Evolutionary conservation across 768 basidiomycete genomes (phyloP).

Genomic region (Hericium alpestre): DNA sequence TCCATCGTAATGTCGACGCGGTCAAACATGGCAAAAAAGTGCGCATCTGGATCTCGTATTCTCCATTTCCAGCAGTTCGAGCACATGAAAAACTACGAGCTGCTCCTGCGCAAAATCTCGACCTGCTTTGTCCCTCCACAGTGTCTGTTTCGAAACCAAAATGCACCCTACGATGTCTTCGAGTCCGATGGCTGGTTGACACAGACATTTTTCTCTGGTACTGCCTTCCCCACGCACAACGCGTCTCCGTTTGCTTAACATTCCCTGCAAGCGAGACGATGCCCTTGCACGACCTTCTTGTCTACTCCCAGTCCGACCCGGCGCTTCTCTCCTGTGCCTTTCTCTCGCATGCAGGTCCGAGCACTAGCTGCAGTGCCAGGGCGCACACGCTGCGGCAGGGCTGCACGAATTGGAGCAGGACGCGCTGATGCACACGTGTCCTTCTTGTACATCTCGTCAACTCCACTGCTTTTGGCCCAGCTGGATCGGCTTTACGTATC

Average conservation of each 20-base stretch:
- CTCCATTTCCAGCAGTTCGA: slow-evolving; percentile 47
- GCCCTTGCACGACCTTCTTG: slow-evolving; percentile 51
- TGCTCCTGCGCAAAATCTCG: slow-evolving; percentile 48
- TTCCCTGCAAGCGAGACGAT: slow-evolving; percentile 46
- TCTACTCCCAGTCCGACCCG: slow-evolving; percentile 57
- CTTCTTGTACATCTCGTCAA: slow-evolving; percentile 29
- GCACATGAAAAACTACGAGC: slow-evolving; percentile 68
- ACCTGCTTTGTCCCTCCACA: too few species aligned
- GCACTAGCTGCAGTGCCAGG: slow-evolving; percentile 53
- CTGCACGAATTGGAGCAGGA: slow-evolving; percentile 40
- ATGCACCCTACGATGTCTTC: slow-evolving; percentile 62
- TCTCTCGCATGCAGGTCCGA: slow-evolving; percentile 50
- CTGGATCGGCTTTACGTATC: slow-evolving; percentile 29
- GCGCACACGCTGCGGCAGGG: slow-evolving; percentile 38
- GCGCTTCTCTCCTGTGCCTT: slow-evolving; percentile 51
- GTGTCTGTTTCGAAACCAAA: too few species aligned
- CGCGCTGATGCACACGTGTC: slow-evolving; percentile 41
- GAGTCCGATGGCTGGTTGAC: slow-evolving; percentile 69
- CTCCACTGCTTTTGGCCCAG: background rate
- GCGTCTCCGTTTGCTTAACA: background rate
- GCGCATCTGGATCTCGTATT: too few species aligned
- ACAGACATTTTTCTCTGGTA: slow-evolving; percentile 58
- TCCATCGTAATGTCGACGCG: background rate
- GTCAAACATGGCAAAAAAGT: too few species aligned
- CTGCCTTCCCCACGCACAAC: background rate